These are phyloP conservation scores for Musa beccarii DNA, from an alignment of 176 grass and related monocot species.

Conservation along the genomic window DNA sequence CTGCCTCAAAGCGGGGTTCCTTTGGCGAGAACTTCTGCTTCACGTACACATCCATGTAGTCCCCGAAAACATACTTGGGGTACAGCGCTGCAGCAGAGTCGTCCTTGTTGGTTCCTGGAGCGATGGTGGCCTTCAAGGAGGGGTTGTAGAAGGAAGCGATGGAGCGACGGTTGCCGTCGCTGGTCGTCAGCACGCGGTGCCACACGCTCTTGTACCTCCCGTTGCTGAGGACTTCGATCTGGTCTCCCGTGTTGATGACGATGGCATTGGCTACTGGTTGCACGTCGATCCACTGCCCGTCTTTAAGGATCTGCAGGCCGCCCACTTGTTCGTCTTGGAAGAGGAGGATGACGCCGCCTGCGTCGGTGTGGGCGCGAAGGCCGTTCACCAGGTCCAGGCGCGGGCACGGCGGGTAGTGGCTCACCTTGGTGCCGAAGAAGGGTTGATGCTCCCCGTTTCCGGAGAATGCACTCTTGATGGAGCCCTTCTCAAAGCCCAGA, in stretches of 20 bases:
- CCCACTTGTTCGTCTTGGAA: slow-evolving; percentile 57
- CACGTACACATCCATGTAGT: slow-evolving; percentile 17
- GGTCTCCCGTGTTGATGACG: slow-evolving; percentile 58
- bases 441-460: slow-evolving; percentile 17
- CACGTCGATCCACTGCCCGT: slow-evolving; percentile 49
- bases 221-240: slow-evolving; percentile 62
- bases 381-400: slow-evolving; percentile 47
- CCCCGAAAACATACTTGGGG: slow-evolving; percentile 3
- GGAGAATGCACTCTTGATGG: slow-evolving; percentile 37
- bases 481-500: slow-evolving; percentile 30
- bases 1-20: slow-evolving; percentile 6
- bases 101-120: neutral
- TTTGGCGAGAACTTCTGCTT: neutral
- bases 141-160: slow-evolving; percentile 64
- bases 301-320: slow-evolving; percentile 55
- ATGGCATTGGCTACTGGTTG: slow-evolving; percentile 46
- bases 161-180: slow-evolving; percentile 49
- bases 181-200: slow-evolving; percentile 56
- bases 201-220: slow-evolving; percentile 53
- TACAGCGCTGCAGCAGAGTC: neutral
- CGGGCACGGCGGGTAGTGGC: slow-evolving; percentile 76
- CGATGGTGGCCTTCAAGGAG: slow-evolving; percentile 10
- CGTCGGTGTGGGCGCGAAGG: slow-evolving; percentile 60
- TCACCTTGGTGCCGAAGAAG: slow-evolving; percentile 60
- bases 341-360: slow-evolving; percentile 54